A percentile compares a stretch with the other conserved stretches of the same genome.
These are phyloP conservation scores for Phytophthora europaea DNA, from an alignment of 352 stramenopile species.

Conservation along the genomic window DNA sequence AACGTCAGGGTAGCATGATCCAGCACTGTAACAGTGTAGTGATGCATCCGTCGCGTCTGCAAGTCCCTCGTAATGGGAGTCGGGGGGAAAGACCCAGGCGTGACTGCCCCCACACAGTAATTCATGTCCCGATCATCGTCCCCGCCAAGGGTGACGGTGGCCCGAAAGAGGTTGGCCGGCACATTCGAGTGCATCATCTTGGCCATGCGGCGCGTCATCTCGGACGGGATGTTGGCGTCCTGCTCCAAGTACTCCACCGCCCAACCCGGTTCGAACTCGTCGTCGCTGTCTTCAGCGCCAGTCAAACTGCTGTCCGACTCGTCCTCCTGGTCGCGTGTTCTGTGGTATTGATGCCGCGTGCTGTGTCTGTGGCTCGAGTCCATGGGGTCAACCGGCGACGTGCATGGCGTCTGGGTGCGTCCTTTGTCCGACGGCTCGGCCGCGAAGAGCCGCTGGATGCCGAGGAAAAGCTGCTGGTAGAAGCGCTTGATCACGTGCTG, in stretches of 20 bases:
- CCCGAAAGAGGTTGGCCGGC: constrained; percentile 81
- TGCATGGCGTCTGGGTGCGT: constrained; percentile 76
- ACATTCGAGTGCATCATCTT: constrained; percentile 87
- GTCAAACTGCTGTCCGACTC: constrained; percentile 21
- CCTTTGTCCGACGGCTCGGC: constrained; percentile 27
- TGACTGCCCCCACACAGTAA: constrained; percentile 60
- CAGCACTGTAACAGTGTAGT: constrained; percentile 81
- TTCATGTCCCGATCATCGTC: constrained; percentile 35
- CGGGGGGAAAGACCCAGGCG: constrained; percentile 83
- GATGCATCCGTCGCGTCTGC: constrained; percentile 76
- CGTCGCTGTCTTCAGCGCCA: constrained; percentile 24
- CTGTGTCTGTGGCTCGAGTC: constrained; percentile 41
- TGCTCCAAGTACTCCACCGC: constrained; percentile 86
- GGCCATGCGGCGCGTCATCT: constrained; percentile 74
- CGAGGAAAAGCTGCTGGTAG: constrained; percentile 60
- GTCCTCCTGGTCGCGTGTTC: constrained; percentile 11
- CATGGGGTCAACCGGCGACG: constrained; percentile 58
- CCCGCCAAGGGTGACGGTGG: constrained; percentile 56
- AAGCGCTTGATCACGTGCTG: constrained; percentile 56
- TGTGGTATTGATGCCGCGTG: constrained; percentile 19
- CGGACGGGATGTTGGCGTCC: constrained; percentile 65
- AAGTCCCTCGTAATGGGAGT: constrained; percentile 83
- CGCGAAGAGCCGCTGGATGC: constrained; percentile 62
- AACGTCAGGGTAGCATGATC: constrained; percentile 81
- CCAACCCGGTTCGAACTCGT: constrained; percentile 71